phyloP scores from a whole-genome alignment of 345 rosid genomes.

The Gossypium arboreum region DNA sequence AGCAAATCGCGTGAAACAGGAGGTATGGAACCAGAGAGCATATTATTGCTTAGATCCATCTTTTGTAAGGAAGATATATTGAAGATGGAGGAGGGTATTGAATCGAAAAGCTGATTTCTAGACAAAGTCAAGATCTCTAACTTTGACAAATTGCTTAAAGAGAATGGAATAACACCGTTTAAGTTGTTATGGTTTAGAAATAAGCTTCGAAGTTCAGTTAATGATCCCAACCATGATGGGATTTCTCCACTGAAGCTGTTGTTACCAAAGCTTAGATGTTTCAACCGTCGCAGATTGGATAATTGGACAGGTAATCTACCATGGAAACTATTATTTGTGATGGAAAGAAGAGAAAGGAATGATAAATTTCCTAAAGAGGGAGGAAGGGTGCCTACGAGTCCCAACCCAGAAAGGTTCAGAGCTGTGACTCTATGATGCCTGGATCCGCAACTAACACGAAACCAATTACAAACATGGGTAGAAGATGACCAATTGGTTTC shows the following conservation, averaged over 20 bases:
- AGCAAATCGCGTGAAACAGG: not conserved
- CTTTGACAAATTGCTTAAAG: not conserved
- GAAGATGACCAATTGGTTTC: not conserved
- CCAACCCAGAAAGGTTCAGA: not conserved
- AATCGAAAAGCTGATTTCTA: not conserved
- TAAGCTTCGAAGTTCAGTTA: not conserved
- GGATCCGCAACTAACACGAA: not conserved
- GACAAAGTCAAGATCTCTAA: not conserved
- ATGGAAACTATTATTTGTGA: not conserved
- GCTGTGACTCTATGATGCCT: not conserved
- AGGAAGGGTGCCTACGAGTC: not conserved
- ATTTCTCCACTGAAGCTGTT: not conserved
- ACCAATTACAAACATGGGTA: not conserved
- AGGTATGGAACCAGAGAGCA: not conserved
- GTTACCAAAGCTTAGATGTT: not conserved
- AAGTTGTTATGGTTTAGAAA: not conserved
- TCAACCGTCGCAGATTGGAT: not conserved
- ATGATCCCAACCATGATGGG: not conserved
- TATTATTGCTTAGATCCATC: not conserved
- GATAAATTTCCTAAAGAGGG: not conserved
- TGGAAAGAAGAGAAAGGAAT: not conserved
- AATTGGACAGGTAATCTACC: not conserved
- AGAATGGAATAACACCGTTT: not conserved
- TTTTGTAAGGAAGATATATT: not conserved
- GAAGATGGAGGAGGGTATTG: slow-evolving; percentile 4